Base-by-base conservation (phyloP, 352 stramenopile species). In the Elongisporangium undulatum region DNA sequence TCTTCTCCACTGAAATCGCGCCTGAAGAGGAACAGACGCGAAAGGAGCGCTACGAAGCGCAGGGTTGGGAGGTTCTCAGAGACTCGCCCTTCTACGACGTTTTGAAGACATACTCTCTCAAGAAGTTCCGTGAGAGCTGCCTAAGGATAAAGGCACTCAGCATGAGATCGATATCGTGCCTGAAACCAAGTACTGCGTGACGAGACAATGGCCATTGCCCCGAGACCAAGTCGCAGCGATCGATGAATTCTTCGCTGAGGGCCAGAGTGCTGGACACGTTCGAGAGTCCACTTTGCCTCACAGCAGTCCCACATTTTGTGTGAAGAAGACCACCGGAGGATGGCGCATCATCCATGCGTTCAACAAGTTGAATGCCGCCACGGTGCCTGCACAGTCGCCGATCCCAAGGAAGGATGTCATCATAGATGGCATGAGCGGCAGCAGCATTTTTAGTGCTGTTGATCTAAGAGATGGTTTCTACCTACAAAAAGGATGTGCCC, bases 271-370 rank as follows among this genome's bases (percentile, higher is more conserved):
- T 9, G 64, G 69, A 4, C 22, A 62, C 20, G 63, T 75, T 4
- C 62, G 56, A 0, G 66, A 68, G 21, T 61, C 22, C 3, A 67
- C 41, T n/a, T 75, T 62, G 0, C 64, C 62, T 0, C 63, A 72
- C 48, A 63, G 51, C 0, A 70, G 45, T 20, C 59, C 52, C 0
- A 77, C 58, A 0, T 69, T 77, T 48, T 77, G 69, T 29, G 52
- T 77, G 0, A 63, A 66, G 39, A 74, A 72, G 51, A 34, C 67
- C 1, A 74, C 23, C 3, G 57, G 59, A 0, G 29, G 24, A 0
- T 77, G 68, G 59, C 45, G 57, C 2, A 72, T 76, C 41, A 58
- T 80, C n/a, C 69, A 77, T 38, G 66, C 57, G 0, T 74, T 62
- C 52, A 75, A 75, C 54, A 77, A 69, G 48, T 54, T 77, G 4